These are phyloP conservation scores for Penicillium argentinense DNA, from an alignment of 495 filamentous ascomycete species.

Conservation along the genomic window DNA sequence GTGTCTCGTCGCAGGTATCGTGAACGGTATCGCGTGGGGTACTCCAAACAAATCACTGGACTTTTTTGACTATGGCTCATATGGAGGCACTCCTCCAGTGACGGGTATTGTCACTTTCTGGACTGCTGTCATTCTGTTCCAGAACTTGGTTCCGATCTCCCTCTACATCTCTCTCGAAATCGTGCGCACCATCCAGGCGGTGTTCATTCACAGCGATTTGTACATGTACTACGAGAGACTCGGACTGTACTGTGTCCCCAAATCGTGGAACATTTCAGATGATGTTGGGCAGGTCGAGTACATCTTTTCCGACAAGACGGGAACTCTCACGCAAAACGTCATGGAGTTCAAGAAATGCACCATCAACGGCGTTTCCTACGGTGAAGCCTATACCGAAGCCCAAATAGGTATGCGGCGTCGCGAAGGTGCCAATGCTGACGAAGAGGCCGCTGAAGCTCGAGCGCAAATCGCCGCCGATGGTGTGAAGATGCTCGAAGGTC, in stretches of 20 bases:
- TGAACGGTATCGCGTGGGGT: constrained; percentile 81
- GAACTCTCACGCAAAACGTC: constrained; percentile 96
- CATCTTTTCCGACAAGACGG: constrained; percentile 99
- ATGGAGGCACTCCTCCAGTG: constrained; percentile 71
- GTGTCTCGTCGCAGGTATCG: constrained; percentile 82
- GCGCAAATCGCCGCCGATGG: constrained; percentile 80
- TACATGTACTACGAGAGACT: constrained; percentile 96
- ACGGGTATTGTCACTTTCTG: constrained; percentile 96
- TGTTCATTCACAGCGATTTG: constrained; percentile 96
- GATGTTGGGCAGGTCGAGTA: constrained; percentile 99
- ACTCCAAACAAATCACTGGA: constrained; percentile 69
- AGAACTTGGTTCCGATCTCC: constrained; percentile 98
- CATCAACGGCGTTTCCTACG: constrained; percentile 91
- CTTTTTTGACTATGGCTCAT: constrained; percentile 86
- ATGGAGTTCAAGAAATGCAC: constrained; percentile 99
- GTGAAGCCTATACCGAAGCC: constrained; percentile 96
- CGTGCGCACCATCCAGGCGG: constrained; percentile 85
- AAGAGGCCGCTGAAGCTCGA: constrained; percentile 68
- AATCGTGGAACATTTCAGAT: constrained; percentile 99
- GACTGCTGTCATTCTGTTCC: constrained; percentile 90
- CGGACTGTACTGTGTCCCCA: constrained; percentile 92
- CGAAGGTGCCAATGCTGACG: constrained; percentile 80
- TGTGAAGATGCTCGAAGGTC: constrained; percentile 63
- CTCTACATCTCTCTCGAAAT: constrained; percentile 98
- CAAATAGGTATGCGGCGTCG: constrained; percentile 93